Evolutionary conservation across 2,329 filamentous ascomycete genomes (phyloP), one percentile per base, ranked within the genome.

Genomic region (Huntiella moniliformis): DNA sequence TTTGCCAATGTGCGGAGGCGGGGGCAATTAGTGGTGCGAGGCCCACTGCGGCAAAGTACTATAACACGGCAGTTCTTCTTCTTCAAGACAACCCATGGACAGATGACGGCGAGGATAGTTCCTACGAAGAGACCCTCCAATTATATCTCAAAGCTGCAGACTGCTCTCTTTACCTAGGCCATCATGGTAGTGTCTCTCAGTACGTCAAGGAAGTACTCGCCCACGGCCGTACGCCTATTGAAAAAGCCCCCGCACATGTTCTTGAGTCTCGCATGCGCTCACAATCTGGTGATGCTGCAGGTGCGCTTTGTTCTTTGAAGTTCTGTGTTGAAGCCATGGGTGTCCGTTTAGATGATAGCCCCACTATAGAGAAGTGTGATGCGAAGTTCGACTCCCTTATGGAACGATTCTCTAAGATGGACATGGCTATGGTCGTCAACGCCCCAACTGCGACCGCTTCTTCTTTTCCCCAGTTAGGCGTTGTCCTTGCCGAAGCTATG

Each of bases 211-310:
- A 71, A 2, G 74, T 92, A 4, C 82, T 91, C 53, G 59, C 63
- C 31, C 72, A 82, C 54, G 83, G 82, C 0, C 77, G 71, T 52
- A 77, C 77, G 13, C 64, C 82, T 0, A 71, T 82, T 4, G 86
- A 93, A 59, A 91, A 84, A 62, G 82, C 83, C 1, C 79, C 82
- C 6, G 83, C 84, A 0, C 92, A 80, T 64, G 79, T 94, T 36
- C 65, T 95, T 33, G 78, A 85, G 57, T 86, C 83, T 4, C 75
- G 85, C 42, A 79, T 94, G 39, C 75, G 78, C 54, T 75, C 81
- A 1, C 77, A 87, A 55, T 70, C 71, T 46, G 85, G 86, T 1
- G 75, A 93, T 52, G 74, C 77, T 22, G 62, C 68, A 16, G 71
- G 71, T 4, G 82, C 86, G 0, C 75, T 93, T 53, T 62, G 70